Evolutionary conservation across 225 moss, liverwort and hornwort genomes (phyloP), one percentile per base, ranked within the genome.

Genomic region (Neckera pumila): DNA sequence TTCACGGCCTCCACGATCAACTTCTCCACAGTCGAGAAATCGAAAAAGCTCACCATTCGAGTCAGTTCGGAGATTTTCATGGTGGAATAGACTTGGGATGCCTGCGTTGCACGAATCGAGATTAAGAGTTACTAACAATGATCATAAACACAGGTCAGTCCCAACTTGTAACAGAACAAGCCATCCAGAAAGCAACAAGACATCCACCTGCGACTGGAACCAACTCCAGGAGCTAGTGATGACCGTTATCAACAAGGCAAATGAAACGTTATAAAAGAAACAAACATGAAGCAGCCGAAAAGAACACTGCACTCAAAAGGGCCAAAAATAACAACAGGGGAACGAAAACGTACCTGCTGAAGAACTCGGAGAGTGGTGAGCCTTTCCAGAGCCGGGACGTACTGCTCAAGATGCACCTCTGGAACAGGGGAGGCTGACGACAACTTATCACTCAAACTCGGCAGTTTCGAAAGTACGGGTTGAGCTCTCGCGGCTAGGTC

Each of bases 1-100:
- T 99, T 99, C 85, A 97, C 99, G 49, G 99, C 99, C 90, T 99
- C 97, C 4, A 99, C 99, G 20, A 97, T 95, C 90, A 99, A 90
- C 90, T 96, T 96, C 92, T 99, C 99, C 36, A 97, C 92, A 45
- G 88, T 78, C 63, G 97, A 94, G 79, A 99, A 99, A 88, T 96
- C 96, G 70, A 96, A 96, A 89, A 99, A 99, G 38, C 93, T 94
- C 15, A 97, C 93, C 99, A 99, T 99, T 69, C 94, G 94, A 76
- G 96, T 91, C 19, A 99, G 87, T 38, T 95, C 96, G 0, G 94
- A 86, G 26, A 99, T 99, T 91, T 94, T 99, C 66, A 96, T 96
- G 26, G 96, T 99, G 86, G 96, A 96, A 83, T 99, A 99, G 0
- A 99, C 99, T 92, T 97, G 97, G 76, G 97, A 99, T 15, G 96